These are phyloP conservation scores for Hypoxylon perforatum DNA, from an alignment of 495 filamentous ascomycete species.

Conservation along the genomic window DNA sequence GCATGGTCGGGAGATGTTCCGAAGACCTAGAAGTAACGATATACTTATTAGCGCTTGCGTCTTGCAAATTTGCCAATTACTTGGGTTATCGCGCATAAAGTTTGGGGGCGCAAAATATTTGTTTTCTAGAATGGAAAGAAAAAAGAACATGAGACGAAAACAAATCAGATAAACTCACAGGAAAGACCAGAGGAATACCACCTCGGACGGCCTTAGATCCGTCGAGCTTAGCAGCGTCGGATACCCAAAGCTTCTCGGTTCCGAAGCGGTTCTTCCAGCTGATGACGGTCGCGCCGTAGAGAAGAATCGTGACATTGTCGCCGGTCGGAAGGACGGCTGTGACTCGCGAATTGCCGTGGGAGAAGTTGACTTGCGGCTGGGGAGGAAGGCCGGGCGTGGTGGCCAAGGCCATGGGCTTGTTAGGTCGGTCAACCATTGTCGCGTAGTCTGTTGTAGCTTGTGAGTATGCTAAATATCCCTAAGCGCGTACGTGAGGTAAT, in stretches of 20 bases:
- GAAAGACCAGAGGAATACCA: conserved; percentile 94
- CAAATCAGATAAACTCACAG: conserved; percentile 66
- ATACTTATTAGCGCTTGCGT: conserved; percentile 21
- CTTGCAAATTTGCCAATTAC: not conserved
- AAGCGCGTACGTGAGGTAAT: too few relatives aligned
- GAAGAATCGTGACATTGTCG: conserved; percentile 84
- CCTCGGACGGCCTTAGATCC: conserved; percentile 72
- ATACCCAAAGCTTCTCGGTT: conserved; percentile 89
- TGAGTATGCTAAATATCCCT: not conserved
- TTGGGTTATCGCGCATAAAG: too few relatives aligned
- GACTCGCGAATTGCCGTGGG: conserved; percentile 70
- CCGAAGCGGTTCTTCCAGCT: conserved; percentile 88
- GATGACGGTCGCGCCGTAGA: conserved; percentile 91
- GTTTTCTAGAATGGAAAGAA: too few relatives aligned
- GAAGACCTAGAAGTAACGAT: conserved; percentile 76
- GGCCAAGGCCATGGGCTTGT: conserved; percentile 83
- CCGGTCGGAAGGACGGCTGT: conserved; percentile 82
- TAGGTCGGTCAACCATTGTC: conserved; percentile 81
- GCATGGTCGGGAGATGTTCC: conserved; percentile 80
- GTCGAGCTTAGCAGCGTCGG: conserved; percentile 74
- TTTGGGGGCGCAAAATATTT: too few relatives aligned
- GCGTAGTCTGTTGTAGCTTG: conserved; percentile 3
- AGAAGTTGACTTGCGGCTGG: conserved; percentile 74
- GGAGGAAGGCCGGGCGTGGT: conserved; percentile 72
- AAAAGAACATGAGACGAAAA: conserved; percentile 3